Conservation (phyloP, 192 early-diverging fungal genomes). For the Coemansia sp. region DNA sequence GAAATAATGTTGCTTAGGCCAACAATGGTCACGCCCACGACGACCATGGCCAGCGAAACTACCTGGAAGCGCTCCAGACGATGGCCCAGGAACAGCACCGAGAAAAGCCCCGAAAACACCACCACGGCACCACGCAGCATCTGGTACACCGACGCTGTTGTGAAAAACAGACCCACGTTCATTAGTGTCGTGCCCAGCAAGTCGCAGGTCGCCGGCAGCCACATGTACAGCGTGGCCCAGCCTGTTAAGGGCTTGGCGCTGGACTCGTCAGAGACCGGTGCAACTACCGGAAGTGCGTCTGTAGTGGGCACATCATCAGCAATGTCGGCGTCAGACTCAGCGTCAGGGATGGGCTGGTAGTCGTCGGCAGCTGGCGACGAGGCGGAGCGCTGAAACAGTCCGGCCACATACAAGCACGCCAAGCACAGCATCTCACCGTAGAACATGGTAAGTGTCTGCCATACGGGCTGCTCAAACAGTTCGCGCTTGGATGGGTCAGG, state of each 20-base stretch:
- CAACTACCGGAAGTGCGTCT: slow-evolving; percentile 22
- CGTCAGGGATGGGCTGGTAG: slow-evolving; percentile 37
- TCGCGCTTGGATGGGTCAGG: slow-evolving; percentile 64
- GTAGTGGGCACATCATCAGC: slow-evolving; percentile 32
- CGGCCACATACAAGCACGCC: slow-evolving; percentile 60
- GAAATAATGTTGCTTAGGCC: slow-evolving; percentile 67
- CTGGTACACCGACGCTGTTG: slow-evolving; percentile 88
- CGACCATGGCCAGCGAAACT: slow-evolving; percentile 78
- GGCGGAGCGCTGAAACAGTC: slow-evolving; percentile 24
- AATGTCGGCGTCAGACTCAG: slow-evolving; percentile 8
- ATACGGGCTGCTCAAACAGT: slow-evolving; percentile 95
- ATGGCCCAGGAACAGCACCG: slow-evolving; percentile 79
- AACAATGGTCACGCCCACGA: slow-evolving; percentile 86
- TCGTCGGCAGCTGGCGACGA: slow-evolving; percentile 11
- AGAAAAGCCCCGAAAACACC: slow-evolving; percentile 90
- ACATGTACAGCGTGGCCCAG: slow-evolving; percentile 57
- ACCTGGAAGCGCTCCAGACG: slow-evolving; percentile 78
- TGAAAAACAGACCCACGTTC: slow-evolving; percentile 96
- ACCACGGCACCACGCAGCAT: slow-evolving; percentile 97
- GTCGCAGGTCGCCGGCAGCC: slow-evolving; percentile 72
- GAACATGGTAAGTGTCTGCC: slow-evolving; percentile 99
- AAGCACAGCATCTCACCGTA: slow-evolving; percentile 86
- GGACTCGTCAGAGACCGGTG: background rate
- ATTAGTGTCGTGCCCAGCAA: slow-evolving; percentile 81
- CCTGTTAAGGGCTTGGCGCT: slow-evolving; percentile 56